Base-by-base conservation (phyloP, 2,329 filamentous ascomycete species). In the Aspergillus ruber region DNA sequence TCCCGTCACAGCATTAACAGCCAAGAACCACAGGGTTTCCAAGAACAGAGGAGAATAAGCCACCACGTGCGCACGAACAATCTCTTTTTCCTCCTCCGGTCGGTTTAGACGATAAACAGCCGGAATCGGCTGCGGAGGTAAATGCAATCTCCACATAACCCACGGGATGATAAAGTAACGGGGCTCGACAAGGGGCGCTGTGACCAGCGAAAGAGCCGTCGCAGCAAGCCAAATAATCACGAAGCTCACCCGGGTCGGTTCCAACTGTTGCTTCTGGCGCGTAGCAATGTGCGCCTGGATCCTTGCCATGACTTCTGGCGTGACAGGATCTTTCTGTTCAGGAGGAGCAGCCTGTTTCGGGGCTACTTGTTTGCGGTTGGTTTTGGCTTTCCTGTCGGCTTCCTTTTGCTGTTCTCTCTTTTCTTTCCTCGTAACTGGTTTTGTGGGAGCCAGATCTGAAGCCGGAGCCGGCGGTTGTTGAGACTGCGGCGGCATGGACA, bases 111-210 rank as follows among this genome's bases (percentile, higher is more conserved):
- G 61, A 47, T 64, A 62, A 18, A 53, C 50, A 3, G 60, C 50
- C 12, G 63, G 62, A 35, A 57, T 61, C 43, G 44, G 75, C 67
- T 60, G 55, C 6, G 58, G 56, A 0, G 88, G 88, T 0, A 94
- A 71, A 59, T 94, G 79, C 6, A 97, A 70, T 1, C 93, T 80
- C 88, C 90, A 97, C 59, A 96, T 83, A 7, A 96, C 80, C 89
- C 90, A 98, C 0, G 91, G 90, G 10, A 96, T 77, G 63, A 98
- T 94, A 67, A 95, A 95, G 68, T 98, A 98, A 12, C 93, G 81
- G 12, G 93, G 93, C 66, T 98, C 93, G 8, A 98, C 91, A 0
- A 98, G 78, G 0, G 93, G 90, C 0, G 93, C 90, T 0, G 89
- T 93, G 46, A 95, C 72, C 10, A 98, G 79, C 0, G 88, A 91